Conservation (phyloP, 2,329 filamentous ascomycete species). For the Botrytis byssoidea region DNA sequence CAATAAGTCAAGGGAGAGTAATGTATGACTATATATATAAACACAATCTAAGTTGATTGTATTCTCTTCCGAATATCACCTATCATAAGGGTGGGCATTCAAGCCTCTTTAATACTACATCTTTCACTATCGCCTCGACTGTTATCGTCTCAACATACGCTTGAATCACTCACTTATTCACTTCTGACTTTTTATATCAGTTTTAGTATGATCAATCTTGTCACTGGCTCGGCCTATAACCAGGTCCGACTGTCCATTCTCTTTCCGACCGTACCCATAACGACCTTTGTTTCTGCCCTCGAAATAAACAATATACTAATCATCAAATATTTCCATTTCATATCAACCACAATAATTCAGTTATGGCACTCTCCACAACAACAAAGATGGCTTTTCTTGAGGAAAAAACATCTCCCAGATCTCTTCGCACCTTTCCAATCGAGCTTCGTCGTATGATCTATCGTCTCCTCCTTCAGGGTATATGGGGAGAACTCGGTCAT, state of each 20-base stretch:
- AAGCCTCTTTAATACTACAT: not conserved
- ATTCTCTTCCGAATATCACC: too few relatives aligned
- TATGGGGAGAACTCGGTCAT: not conserved
- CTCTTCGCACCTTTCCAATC: not conserved
- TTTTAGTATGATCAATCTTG: not conserved
- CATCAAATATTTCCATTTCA: not conserved
- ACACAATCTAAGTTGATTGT: not conserved
- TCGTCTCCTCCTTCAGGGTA: not conserved
- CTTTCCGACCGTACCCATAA: not conserved
- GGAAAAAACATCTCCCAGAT: not conserved
- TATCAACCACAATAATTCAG: not conserved
- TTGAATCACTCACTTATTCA: not conserved
- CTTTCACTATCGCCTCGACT: not conserved
- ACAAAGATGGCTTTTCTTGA: not conserved
- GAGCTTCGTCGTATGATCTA: constrained; percentile 7
- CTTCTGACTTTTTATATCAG: not conserved
- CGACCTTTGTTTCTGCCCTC: not conserved
- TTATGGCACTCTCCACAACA: not conserved
- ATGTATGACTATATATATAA: not conserved
- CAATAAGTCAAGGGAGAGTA: constrained; percentile 16
- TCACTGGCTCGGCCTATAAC: not conserved
- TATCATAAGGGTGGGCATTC: not conserved
- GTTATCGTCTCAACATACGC: not conserved
- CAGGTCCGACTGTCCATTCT: too few relatives aligned
- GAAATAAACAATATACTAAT: not conserved